A percentile compares a stretch with the other conserved stretches of the same genome.
Evolutionary conservation across 768 basidiomycete genomes (phyloP).

Genomic region (Collybia mongolica): DNA sequence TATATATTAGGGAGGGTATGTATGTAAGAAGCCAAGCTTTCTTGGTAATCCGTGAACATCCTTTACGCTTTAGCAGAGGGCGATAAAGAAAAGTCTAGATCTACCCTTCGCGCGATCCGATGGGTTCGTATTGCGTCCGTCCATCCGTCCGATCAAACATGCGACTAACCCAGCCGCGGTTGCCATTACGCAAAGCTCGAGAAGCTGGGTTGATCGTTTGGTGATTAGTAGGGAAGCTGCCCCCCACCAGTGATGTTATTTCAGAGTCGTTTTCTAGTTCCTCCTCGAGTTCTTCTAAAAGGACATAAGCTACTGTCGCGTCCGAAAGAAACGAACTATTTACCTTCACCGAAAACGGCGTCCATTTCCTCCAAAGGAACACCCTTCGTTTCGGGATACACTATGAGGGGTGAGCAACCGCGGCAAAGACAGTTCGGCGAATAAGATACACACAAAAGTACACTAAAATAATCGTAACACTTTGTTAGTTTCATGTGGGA

Average conservation of each 20-base stretch:
- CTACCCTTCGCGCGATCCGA: conserved; percentile 17
- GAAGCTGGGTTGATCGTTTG: conserved; percentile 28
- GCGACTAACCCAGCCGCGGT: conserved; percentile 48
- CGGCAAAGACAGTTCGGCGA: neutral
- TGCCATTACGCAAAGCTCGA: conserved; percentile 17
- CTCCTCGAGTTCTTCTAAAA: conserved; percentile 48
- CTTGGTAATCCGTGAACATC: neutral
- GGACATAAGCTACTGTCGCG: neutral
- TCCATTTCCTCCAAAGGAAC: conserved; percentile 92
- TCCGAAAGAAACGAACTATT: neutral
- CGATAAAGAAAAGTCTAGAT: neutral
- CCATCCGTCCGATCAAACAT: conserved; percentile 38
- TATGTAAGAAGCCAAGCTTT: too few relatives aligned
- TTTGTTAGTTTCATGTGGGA: neutral
- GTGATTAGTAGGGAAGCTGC: conserved; percentile 32
- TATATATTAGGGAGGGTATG: too few relatives aligned
- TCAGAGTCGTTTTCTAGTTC: conserved; percentile 64
- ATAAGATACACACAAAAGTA: conserved; percentile 63
- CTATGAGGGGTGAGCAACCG: conserved; percentile 31
- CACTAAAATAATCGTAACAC: conserved; percentile 49
- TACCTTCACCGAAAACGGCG: conserved; percentile 85
- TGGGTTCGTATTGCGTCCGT: conserved; percentile 27
- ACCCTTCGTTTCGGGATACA: conserved; percentile 86
- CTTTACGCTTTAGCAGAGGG: neutral
- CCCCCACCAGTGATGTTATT: conserved; percentile 52